A percentile compares a stretch with the other conserved stretches of the same genome.
These are phyloP conservation scores for Venturia carpophila DNA, from an alignment of 2,329 filamentous ascomycete genomes.

Conservation along the genomic window DNA sequence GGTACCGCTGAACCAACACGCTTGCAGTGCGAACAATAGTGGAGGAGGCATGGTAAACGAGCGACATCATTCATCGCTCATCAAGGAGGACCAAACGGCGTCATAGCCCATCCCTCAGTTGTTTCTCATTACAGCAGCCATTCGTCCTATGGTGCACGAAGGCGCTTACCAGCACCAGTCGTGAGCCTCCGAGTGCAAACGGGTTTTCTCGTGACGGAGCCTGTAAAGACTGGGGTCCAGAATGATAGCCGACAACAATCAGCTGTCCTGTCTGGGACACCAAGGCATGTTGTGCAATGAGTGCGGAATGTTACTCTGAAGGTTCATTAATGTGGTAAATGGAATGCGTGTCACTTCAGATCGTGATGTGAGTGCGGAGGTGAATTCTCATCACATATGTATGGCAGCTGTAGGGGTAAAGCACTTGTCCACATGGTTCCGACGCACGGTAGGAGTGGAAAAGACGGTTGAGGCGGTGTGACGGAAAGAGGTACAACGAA, in stretches of 20 bases:
- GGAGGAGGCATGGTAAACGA: not conserved
- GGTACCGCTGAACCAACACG: not conserved
- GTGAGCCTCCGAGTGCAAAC: not conserved
- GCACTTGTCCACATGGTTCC: not conserved
- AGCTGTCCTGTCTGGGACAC: not conserved
- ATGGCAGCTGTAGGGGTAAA: not conserved
- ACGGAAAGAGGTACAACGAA: not conserved
- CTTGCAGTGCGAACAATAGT: not conserved
- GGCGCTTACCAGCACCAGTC: not conserved
- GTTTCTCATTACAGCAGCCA: not conserved
- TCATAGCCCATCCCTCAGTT: not conserved
- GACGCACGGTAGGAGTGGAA: not conserved
- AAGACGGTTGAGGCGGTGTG: conserved; percentile 5
- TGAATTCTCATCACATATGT: conserved; percentile 2
- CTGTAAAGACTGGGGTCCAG: not conserved
- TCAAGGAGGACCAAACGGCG: not conserved
- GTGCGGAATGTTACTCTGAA: not conserved
- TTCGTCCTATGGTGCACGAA: not conserved
- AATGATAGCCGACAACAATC: too few species aligned
- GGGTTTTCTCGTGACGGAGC: not conserved
- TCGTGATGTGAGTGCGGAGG: not conserved
- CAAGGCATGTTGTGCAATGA: not conserved
- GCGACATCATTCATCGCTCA: not conserved
- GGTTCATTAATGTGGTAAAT: not conserved
- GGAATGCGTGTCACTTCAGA: not conserved